Evolutionary conservation across 805 yeast genomes (phyloP).

Genomic region (Spathaspora hagerdaliae): DNA sequence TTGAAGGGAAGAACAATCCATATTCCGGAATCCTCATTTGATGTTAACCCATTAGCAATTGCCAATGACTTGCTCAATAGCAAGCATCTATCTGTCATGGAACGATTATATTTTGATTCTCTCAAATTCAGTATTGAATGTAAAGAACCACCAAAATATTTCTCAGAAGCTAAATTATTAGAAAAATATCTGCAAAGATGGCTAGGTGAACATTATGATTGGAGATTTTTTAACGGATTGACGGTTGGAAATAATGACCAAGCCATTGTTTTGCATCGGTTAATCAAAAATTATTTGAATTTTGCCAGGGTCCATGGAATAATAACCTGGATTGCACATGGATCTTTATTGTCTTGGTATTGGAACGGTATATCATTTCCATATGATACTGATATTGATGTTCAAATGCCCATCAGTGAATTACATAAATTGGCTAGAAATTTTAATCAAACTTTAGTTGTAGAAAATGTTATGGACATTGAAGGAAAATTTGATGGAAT

Average conservation of each 20-base stretch:
- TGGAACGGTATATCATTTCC: constrained; percentile 62
- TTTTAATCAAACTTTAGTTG: constrained; percentile 47
- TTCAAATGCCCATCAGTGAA: constrained; percentile 53
- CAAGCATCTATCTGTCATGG: constrained; percentile 5
- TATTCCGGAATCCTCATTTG: constrained; percentile 18
- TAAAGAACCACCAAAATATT: constrained; percentile 25
- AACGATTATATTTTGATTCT: constrained; percentile 15
- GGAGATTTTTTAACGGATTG: constrained; percentile 33
- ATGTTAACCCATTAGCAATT: constrained; percentile 15
- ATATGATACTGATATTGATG: constrained; percentile 68
- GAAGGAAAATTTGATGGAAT: constrained; percentile 39
- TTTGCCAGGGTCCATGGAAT: constrained; percentile 44
- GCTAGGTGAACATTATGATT: constrained; percentile 35
- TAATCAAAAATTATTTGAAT: constrained; percentile 49
- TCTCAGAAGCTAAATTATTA: constrained; percentile 21
- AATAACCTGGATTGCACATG: constrained; percentile 63
- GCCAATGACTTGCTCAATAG: constrained; percentile 10
- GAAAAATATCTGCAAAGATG: constrained; percentile 11
- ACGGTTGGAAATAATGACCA: constrained; percentile 30
- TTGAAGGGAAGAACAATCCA: constrained; percentile 6
- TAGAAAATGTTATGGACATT: constrained; percentile 34
- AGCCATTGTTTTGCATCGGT: constrained; percentile 40
- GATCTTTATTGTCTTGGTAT: constrained; percentile 58
- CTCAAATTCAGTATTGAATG: constrained; percentile 12
- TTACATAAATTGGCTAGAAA: constrained; percentile 42